Base-by-base conservation (phyloP, 805 yeast species). In the Nakazawaea siamensis region DNA sequence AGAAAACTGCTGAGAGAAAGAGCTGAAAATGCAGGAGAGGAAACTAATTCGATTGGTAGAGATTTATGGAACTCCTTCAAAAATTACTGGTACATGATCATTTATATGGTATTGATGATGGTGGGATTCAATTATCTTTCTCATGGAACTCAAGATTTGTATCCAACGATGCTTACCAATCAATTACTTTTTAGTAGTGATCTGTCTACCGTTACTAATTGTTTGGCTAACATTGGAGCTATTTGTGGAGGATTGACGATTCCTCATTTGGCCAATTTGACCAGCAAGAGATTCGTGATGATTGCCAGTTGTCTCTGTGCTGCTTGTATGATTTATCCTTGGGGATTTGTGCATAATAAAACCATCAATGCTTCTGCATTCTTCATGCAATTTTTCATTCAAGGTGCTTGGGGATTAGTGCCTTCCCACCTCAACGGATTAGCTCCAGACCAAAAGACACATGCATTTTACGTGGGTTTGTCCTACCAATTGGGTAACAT, bases 401-500 rank as follows among this genome's bases (percentile, higher is more conserved):
- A 74, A 57, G 83, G 83, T 47, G 75, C 77, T 18, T 77, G 80
- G 78, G 83, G 82, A 45, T 76, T 76, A 26, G 62, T 70, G 36
- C 83, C 83, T 35, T 63, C 73, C 38, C 80, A 76, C 52, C 57
- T 77, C 37, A 62, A 75, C 3, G 81, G 73, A 52, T 60, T 77
- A 42, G 64, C 80, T 28, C 78, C 77, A 39, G 76, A 78, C 16
- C 72, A 70, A 41, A 73, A 68, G 55, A 64, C 77, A 53, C 27
- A 24, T 11, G 65, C 83, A 6, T 73, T 77, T 39, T 70, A 74
- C 38, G 68, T 71, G 27, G 85, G 85, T 50, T 64, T 68, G 20
- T 62, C 80, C 18, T 78, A 77, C 51, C 84, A 78, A 52, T 58
- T 78, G 44, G 85, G 85, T 60, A 78, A 77, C 55, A 61, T 77